Evolutionary conservation across 257 asterid genomes (phyloP), one percentile per base, ranked within the genome.

Genomic region (Buddleja alternifolia): DNA sequence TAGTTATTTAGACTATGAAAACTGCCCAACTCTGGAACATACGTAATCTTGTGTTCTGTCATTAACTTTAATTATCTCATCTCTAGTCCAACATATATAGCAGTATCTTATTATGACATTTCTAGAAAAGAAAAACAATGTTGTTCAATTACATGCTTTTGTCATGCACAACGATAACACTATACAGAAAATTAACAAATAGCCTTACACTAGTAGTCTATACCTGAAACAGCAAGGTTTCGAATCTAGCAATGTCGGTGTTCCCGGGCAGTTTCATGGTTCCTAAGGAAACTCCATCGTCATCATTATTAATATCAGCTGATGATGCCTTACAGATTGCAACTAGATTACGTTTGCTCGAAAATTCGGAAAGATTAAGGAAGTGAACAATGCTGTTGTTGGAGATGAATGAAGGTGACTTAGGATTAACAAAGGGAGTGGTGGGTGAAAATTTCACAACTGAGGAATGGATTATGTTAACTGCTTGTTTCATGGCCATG

Each of bases 161-260:
- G 42, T 12, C 32, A 48, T 32, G 14, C 16, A 40, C 2, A 5
- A n/a, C 7, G 9, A 9, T 8, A 15, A 50, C 23, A 48, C 5
- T 29, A 29, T 1, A 29, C n/a, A n/a, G n/a, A n/a, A n/a, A n/a
- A n/a, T n/a, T n/a, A n/a, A n/a, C n/a, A n/a, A n/a, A n/a, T n/a
- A n/a, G n/a, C n/a, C n/a, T n/a, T n/a, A n/a, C n/a, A n/a, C n/a
- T n/a, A n/a, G n/a, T n/a, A n/a, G n/a, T n/a, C n/a, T n/a, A n/a
- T 20, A 90, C 97, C 98, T 93, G 98, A 80, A 93, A 90, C 46
- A 90, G 84, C 74, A 93, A 60, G n/a, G 85, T 76, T 75, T 93
- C 98, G 46, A 93, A 93, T 80, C 95, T 80, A 52, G 83, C 71
- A 10, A 93, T 63, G 61, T 93, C 95, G 45, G 83, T 85, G 67